Evolutionary conservation across 2,329 filamentous ascomycete species (phyloP), one percentile per base, ranked within the genome.

Genomic region (Coleophoma eucalyptorum): DNA sequence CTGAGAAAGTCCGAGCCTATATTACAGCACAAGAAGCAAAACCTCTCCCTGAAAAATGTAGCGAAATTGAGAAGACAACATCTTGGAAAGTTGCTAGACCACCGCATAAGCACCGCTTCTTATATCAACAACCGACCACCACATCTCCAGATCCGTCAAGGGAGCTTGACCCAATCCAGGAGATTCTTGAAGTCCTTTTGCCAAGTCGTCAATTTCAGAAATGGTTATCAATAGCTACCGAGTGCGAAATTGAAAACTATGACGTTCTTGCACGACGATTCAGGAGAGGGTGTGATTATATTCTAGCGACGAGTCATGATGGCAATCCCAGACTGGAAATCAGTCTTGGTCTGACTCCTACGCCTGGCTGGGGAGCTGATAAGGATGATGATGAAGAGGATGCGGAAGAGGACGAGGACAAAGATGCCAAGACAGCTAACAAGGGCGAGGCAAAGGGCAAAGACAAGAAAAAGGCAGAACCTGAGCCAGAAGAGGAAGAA

Each of bases 21-120:
- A 77, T 97, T 43, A 79, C 86, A 56, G 75, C 77, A 1, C 77
- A 86, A 59, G 87, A 92, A 62, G 72, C 71, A 50, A 65, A 73
- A 33, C 37, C 64, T 2, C 63, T 80, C 5, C 72, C 75, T 4
- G 59, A 67, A 2, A 67, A 71, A 15, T 81, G 78, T 43, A 63
- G 68, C 0, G 76, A 79, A 51, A 83, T 87, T 52, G 81, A 86
- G 62, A 75, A 75, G 43, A 72, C 72, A 40, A 26, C 26, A 26
- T 70, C 72, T 0, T 94, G 89, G 89, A 81, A 78, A 54, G 87
- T 95, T 8, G 89, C 94, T 6, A 80, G 83, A 32, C 94, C 94
- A 37, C 94, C 94, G 0, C 92, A 99, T 72, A 99, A 99, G 73
- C 91, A 97, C 65, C 89, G 92, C 13, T 99, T 87, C 67, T 76